These are phyloP conservation scores for Suillus discolor DNA, from an alignment of 768 basidiomycete species.

Conservation along the genomic window DNA sequence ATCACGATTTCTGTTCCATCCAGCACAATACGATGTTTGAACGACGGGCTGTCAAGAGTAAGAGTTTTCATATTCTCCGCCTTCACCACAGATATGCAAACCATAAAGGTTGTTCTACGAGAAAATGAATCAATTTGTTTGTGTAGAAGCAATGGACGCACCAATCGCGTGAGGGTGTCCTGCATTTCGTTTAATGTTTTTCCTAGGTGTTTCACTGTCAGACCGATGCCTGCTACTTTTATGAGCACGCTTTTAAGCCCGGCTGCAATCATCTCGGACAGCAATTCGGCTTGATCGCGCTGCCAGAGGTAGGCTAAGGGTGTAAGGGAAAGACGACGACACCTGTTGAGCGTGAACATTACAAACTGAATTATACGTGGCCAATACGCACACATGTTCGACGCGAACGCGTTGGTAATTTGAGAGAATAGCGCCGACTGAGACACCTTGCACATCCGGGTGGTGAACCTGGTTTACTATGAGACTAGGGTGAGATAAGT, in stretches of 20 bases:
- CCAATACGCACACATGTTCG: constrained; percentile 83
- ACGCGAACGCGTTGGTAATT: constrained; percentile 97
- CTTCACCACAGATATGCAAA: constrained; percentile 94
- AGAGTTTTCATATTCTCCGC: constrained; percentile 97
- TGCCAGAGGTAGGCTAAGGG: constrained; percentile 94
- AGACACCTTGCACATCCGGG: constrained; percentile 83
- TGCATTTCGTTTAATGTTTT: constrained; percentile 75
- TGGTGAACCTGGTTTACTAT: constrained; percentile 55
- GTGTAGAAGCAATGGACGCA: constrained; percentile 33
- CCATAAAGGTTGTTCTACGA: constrained; percentile 78
- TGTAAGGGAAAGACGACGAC: constrained; percentile 76
- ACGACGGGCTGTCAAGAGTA: constrained; percentile 87
- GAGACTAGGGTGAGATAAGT: neutral
- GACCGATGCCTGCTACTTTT: constrained; percentile 95
- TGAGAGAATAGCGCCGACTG: constrained; percentile 95
- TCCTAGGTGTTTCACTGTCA: constrained; percentile 77
- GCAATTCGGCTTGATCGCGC: constrained; percentile 80
- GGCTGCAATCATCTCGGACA: constrained; percentile 82
- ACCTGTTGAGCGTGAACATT: constrained; percentile 46
- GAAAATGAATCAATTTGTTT: neutral
- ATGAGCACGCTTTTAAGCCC: constrained; percentile 85
- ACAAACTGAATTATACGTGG: neutral
- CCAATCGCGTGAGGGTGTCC: constrained; percentile 70
- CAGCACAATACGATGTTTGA: constrained; percentile 76
- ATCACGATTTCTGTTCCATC: constrained; percentile 70